Conservation (phyloP, 2,329 filamentous ascomycete species). For the Colletotrichum sp. region DNA sequence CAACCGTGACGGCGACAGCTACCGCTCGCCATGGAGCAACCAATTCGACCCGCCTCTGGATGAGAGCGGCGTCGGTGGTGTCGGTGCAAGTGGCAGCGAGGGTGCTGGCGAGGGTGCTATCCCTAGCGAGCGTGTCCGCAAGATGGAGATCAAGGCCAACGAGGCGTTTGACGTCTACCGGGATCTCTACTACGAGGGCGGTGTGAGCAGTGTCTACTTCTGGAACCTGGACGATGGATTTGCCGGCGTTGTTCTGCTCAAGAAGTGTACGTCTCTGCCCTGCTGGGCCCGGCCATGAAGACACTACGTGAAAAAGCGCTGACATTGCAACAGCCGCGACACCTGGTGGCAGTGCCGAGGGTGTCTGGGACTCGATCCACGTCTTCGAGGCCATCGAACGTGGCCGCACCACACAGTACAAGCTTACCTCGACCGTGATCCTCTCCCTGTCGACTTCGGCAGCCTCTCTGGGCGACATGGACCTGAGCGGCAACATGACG, state of each 20-base stretch:
- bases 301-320: neutral
- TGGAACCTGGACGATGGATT: constrained; percentile 99
- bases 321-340: constrained; percentile 59
- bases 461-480: constrained; percentile 76
- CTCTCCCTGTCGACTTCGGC: constrained; percentile 75
- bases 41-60: constrained; percentile 93
- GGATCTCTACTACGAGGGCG: constrained; percentile 96
- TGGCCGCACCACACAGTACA: constrained; percentile 92
- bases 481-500: constrained; percentile 97
- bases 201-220: constrained; percentile 94
- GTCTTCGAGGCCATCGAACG: constrained; percentile 97
- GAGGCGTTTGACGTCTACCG: constrained; percentile 97
- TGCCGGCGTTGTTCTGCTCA: constrained; percentile 91
- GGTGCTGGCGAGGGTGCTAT: constrained; percentile 79
- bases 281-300: neutral
- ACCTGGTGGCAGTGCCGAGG: constrained; percentile 69
- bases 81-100: constrained; percentile 58
- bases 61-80: constrained; percentile 56
- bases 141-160: constrained; percentile 93
- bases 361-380: constrained; percentile 97
- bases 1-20: constrained; percentile 98
- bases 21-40: constrained; percentile 98
- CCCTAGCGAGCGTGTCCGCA: constrained; percentile 87
- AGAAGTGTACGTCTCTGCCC: constrained; percentile 72
- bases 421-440: constrained; percentile 96